phyloP scores from a whole-genome alignment of 352 stramenopile species.

The Phytophthora foliorum region DNA sequence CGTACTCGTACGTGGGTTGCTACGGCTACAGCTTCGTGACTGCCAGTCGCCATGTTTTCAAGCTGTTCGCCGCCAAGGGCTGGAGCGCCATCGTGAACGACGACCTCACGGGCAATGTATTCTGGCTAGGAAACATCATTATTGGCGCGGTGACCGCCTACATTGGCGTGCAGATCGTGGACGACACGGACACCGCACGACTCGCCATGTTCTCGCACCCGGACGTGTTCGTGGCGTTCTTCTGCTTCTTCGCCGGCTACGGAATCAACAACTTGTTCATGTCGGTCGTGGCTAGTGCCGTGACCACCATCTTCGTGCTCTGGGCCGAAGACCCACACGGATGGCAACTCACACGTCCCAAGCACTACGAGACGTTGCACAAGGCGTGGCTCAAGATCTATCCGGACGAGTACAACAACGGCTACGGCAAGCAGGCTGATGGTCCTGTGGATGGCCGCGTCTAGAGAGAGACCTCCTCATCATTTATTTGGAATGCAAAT shows the following conservation, averaged over 20 bases:
- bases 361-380: conserved; percentile 79
- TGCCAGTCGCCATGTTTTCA: conserved; percentile 78
- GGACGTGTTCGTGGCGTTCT: conserved; percentile 71
- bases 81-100: conserved; percentile 93
- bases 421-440: conserved; percentile 70
- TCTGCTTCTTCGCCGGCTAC: conserved; percentile 82
- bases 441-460: conserved; percentile 19
- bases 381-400: conserved; percentile 86
- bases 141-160: conserved; percentile 76
- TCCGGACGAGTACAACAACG: conserved; percentile 87
- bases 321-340: conserved; percentile 84
- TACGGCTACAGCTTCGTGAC: conserved; percentile 91
- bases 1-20: conserved; percentile 88
- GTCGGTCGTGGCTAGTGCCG: conserved; percentile 77
- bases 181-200: conserved; percentile 55
- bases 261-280: conserved; percentile 77
- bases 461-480: conserved; percentile 14
- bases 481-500: conserved; percentile 1
- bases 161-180: conserved; percentile 64
- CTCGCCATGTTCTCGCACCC: conserved; percentile 77
- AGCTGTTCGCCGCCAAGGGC: conserved; percentile 82
- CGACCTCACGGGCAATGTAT: conserved; percentile 86
- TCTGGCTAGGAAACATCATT: conserved; percentile 86
- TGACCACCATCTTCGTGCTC: conserved; percentile 88
- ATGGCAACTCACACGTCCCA: conserved; percentile 77